phyloP scores from a whole-genome alignment of 2,329 filamentous ascomycete species.

The Ascomycota sp. region DNA sequence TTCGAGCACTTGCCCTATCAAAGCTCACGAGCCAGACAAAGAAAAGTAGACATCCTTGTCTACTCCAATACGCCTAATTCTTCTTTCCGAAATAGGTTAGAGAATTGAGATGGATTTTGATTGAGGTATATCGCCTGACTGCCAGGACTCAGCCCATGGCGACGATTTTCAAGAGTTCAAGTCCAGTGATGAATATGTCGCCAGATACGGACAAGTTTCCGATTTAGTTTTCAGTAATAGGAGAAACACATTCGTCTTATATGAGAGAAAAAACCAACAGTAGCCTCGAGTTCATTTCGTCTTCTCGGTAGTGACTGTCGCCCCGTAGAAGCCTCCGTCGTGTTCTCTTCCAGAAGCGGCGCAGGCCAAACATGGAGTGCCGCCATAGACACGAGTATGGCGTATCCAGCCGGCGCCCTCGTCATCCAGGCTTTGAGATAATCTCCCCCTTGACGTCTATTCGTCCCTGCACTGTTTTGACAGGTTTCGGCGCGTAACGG shows the following conservation, averaged over 20 bases:
- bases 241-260: neutral
- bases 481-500: slow-evolving; percentile 6
- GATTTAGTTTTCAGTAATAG: too few relatives aligned
- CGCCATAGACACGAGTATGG: slow-evolving; percentile 38
- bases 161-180: too few relatives aligned
- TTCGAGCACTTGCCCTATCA: too few relatives aligned
- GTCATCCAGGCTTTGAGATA: slow-evolving; percentile 24
- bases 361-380: slow-evolving; percentile 35
- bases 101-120: too few relatives aligned
- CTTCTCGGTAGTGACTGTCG: slow-evolving; percentile 30
- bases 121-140: too few relatives aligned
- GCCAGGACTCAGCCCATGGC: too few relatives aligned
- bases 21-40: too few relatives aligned
- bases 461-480: slow-evolving; percentile 6
- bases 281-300: slow-evolving; percentile 15
- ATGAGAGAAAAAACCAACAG: neutral
- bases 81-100: too few relatives aligned
- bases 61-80: too few relatives aligned
- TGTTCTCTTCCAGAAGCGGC: slow-evolving; percentile 23
- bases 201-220: too few relatives aligned
- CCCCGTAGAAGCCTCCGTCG: slow-evolving; percentile 30
- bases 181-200: too few relatives aligned
- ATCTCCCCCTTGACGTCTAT: slow-evolving; percentile 29
- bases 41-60: too few relatives aligned
- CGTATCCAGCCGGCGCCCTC: slow-evolving; percentile 31